These are phyloP conservation scores for Castanea mollissima DNA, from an alignment of 306 rosid genomes.

Conservation along the genomic window DNA sequence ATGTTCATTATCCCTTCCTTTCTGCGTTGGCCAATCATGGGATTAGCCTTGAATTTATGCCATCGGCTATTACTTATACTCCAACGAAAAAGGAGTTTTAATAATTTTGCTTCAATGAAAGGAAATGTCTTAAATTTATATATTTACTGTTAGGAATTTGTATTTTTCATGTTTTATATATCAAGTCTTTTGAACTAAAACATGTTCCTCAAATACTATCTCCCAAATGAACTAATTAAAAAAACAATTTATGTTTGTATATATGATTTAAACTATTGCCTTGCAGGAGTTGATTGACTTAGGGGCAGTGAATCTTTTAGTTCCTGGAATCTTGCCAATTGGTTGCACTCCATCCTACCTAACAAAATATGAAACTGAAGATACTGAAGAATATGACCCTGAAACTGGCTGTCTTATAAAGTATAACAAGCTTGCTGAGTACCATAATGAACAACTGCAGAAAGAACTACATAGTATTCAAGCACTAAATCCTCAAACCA, in stretches of 20 bases:
- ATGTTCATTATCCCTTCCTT: too few species aligned
- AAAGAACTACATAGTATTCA: constrained; percentile 24
- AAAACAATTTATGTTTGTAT: too few species aligned
- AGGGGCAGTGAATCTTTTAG: constrained; percentile 45
- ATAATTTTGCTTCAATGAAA: too few species aligned
- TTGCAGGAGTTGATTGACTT: constrained; percentile 45
- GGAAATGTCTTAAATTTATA: too few species aligned
- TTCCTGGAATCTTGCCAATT: constrained; percentile 49
- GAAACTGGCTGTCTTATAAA: constrained; percentile 42
- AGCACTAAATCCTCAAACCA: constrained; percentile 23
- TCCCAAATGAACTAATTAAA: too few species aligned
- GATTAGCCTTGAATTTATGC: too few species aligned
- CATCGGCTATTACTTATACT: too few species aligned
- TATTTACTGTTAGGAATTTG: too few species aligned
- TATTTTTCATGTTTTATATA: neutral
- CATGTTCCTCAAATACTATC: too few species aligned
- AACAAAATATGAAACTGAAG: constrained; percentile 18
- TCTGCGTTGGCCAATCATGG: too few species aligned
- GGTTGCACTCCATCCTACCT: constrained; percentile 36
- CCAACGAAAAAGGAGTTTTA: too few species aligned
- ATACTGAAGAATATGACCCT: constrained; percentile 31
- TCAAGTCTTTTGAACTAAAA: neutral
- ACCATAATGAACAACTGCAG: constrained; percentile 42
- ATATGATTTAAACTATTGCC: neutral
- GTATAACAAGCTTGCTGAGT: constrained; percentile 39